A percentile compares a stretch with the other conserved stretches of the same genome.
These are phyloP conservation scores for Samsoniella hepiali DNA, from an alignment of 2,329 filamentous ascomycete genomes.

Conservation along the genomic window DNA sequence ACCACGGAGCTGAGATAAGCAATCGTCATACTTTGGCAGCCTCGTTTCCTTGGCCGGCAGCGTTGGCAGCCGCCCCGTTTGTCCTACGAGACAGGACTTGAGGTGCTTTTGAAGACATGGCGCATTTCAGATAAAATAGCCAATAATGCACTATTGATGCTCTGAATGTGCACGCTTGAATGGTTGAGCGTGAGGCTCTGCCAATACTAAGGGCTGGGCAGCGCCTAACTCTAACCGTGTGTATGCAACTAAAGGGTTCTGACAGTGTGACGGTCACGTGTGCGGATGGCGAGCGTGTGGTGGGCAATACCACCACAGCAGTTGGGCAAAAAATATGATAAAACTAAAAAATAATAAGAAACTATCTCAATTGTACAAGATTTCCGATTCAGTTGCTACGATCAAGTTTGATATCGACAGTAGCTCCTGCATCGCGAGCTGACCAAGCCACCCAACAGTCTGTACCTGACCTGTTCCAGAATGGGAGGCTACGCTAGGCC, in stretches of 20 bases:
- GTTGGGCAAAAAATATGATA: too few species aligned
- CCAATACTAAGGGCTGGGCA: background rate
- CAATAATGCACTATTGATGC: slow-evolving; percentile 19
- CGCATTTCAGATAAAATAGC: slow-evolving; percentile 26
- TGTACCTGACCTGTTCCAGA: background rate
- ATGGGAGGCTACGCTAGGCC: slow-evolving; percentile 12
- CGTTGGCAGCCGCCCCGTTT: slow-evolving; percentile 30
- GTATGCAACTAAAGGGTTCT: slow-evolving; percentile 18
- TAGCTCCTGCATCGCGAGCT: background rate
- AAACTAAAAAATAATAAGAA: background rate
- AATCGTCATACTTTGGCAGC: slow-evolving; percentile 11
- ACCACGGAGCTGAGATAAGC: background rate
- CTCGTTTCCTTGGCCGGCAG: slow-evolving; percentile 28
- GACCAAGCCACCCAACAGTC: background rate
- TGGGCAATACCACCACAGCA: background rate
- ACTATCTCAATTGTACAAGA: too few species aligned
- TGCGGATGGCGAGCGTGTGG: background rate
- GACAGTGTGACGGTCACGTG: slow-evolving; percentile 5
- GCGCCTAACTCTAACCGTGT: slow-evolving; percentile 1
- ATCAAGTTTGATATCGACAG: background rate
- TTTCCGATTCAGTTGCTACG: background rate
- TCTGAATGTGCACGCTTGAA: background rate
- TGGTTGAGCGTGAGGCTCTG: background rate
- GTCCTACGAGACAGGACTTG: slow-evolving; percentile 36
- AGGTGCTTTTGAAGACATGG: slow-evolving; percentile 36